Percentiles rank a stretch among this genome's conserved stretches.
These are phyloP conservation scores for Cladophialophora immunda DNA, from an alignment of 2,329 filamentous ascomycete genomes.

Conservation along the genomic window DNA sequence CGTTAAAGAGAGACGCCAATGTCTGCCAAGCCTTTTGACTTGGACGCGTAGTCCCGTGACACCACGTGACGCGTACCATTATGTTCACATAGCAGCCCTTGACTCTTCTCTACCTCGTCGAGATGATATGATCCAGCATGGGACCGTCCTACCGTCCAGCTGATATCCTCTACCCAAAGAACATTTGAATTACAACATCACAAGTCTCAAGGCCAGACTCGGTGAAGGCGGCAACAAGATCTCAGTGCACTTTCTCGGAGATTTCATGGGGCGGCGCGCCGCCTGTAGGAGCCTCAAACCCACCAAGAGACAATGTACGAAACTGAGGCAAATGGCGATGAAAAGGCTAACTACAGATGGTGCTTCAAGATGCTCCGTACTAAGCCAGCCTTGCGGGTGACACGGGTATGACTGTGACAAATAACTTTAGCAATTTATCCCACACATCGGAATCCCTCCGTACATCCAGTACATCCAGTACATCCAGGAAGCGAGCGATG, in stretches of 20 bases:
- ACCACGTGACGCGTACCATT: neutral
- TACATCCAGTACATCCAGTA: neutral
- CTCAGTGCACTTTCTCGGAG: neutral
- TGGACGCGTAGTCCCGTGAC: neutral
- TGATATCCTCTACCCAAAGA: too few species aligned
- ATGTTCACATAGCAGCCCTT: too few species aligned
- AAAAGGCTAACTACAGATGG: neutral
- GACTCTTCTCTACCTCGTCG: neutral
- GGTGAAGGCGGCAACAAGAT: neutral
- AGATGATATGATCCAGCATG: neutral
- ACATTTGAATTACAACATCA: neutral
- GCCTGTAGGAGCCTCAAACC: neutral
- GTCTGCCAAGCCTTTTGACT: neutral
- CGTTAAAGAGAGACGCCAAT: neutral
- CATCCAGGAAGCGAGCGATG: neutral
- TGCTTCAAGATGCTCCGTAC: neutral
- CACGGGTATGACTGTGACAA: neutral
- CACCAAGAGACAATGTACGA: neutral
- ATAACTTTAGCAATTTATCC: neutral
- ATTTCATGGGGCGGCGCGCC: neutral
- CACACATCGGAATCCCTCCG: neutral
- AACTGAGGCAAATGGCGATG: neutral
- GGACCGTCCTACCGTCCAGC: too few species aligned
- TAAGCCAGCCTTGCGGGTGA: constrained; percentile 6
- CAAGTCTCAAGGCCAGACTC: neutral